Evolutionary conservation across 495 filamentous ascomycete species (phyloP), one percentile per base, ranked within the genome.

Genomic region (Bacidia gigantensis): DNA sequence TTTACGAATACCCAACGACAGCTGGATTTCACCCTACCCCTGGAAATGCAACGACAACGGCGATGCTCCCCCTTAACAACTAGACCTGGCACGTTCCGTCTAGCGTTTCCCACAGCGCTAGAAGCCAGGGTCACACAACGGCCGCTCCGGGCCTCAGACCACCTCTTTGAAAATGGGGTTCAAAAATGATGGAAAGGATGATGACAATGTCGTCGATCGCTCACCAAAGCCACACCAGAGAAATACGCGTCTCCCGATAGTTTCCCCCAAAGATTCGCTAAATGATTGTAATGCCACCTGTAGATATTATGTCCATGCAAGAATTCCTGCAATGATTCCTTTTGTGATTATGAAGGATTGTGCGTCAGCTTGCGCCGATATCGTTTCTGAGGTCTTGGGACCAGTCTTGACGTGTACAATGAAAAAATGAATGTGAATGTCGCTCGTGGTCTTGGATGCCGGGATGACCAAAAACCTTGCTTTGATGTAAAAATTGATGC

Each of bases 281-380:
- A 35, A 35, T 35, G 29, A 35, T 35, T 35, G 29, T 5, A 35
- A 35, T 35, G 29, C 29, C 29, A 14, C 29, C 29, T 5, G 29
- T 35, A 14, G 29, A 35, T 35, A 35, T 35, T 35, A 35, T 35
- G 29, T 35, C 5, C 7, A 14, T 35, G 14, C 29, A 35, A 7
- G 14, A 26, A 14, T 21, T 26, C 44, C 41, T 11, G 9, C 9
- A 7, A 3, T 11, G 41, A 44, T 11, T 44, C 18, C 23, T 17
- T 44, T 20, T 22, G 41, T 44, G 5, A 20, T 7, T 11, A 2
- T 35, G 12, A 50, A 50, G 32, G 47, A 50, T 50, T 26, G 47
- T 50, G 29, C 18, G 20, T 38, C 47, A 38, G 47, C 47, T 50
- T 50, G 47, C 47, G 47, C 47, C 32, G 47, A 35, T n/a, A 38